Percentiles rank a stretch among this genome's conserved stretches.
These are phyloP conservation scores for Kwoniella sp. DNA, from an alignment of 768 basidiomycete species.

Conservation along the genomic window DNA sequence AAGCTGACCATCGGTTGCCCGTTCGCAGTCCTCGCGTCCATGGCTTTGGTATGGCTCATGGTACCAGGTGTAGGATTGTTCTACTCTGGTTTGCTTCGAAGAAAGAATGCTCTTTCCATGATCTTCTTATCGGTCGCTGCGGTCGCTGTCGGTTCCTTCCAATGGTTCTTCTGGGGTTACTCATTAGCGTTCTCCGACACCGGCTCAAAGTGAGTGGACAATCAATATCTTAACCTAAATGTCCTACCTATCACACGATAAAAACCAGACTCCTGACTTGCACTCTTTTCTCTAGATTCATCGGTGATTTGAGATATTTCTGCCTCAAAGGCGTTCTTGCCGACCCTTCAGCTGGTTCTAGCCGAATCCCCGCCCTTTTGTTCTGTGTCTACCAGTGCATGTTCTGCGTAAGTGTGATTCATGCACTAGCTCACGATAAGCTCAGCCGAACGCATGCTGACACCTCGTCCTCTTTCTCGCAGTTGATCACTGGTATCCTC, in stretches of 20 bases:
- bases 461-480: neutral
- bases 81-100: conserved; percentile 56
- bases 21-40: conserved; percentile 40
- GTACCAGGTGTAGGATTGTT: conserved; percentile 52
- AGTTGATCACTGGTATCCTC: conserved; percentile 54
- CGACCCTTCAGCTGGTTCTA: conserved; percentile 74
- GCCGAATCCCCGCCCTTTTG: conserved; percentile 76
- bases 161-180: conserved; percentile 76
- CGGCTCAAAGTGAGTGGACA: conserved; percentile 34
- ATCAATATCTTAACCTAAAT: too few relatives aligned
- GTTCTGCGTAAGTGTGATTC: conserved; percentile 52
- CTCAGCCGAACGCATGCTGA: too few relatives aligned
- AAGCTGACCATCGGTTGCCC: conserved; percentile 6
- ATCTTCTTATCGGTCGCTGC: conserved; percentile 56
- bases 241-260: too few relatives aligned
- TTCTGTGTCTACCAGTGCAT: conserved; percentile 71
- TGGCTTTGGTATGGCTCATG: conserved; percentile 58
- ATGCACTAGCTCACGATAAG: too few relatives aligned
- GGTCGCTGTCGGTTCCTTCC: conserved; percentile 54
- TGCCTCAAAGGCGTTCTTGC: conserved; percentile 72
- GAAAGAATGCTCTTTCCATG: conserved; percentile 59
- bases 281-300: too few relatives aligned
- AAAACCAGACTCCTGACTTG: too few relatives aligned
- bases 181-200: conserved; percentile 80
- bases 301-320: conserved; percentile 82